Percentiles rank a stretch among this genome's conserved stretches.
Conservation (phyloP, 176 grass and related monocot species). For the Oryza coarctata region DNA sequence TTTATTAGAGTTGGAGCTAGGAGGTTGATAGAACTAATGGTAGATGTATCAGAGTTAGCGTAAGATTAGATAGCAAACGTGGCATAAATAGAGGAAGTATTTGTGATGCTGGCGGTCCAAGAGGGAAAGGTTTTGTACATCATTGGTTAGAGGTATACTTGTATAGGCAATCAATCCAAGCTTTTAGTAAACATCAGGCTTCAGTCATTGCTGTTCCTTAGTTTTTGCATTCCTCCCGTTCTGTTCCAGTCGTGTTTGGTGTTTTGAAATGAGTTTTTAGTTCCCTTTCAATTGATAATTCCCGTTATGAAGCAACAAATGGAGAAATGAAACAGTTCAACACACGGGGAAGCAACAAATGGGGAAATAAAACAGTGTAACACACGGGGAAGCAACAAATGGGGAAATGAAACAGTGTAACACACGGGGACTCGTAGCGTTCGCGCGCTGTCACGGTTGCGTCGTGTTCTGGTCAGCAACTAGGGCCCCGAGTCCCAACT, state of each 20-base stretch:
- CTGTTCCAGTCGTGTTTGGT: not conserved
- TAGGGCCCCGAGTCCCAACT: too few relatives aligned
- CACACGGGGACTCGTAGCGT: too few relatives aligned
- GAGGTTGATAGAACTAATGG: constrained; percentile 13
- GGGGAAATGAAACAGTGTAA: too few relatives aligned
- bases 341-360: too few relatives aligned
- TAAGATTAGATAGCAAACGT: constrained; percentile 63
- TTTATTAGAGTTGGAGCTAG: constrained; percentile 27
- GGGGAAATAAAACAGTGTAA: too few relatives aligned
- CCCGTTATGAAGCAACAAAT: too few relatives aligned
- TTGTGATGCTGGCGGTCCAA: constrained; percentile 34
- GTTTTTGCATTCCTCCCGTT: not conserved
- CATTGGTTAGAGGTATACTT: constrained; percentile 86
- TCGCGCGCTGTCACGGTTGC: too few relatives aligned
- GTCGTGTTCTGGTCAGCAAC: too few relatives aligned
- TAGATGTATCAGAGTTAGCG: constrained; percentile 49
- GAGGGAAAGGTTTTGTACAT: constrained; percentile 77
- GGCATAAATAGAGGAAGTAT: constrained; percentile 55
- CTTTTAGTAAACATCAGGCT: constrained; percentile 23
- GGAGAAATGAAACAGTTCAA: too few relatives aligned
- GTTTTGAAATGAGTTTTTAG: too few relatives aligned
- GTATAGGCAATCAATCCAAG: constrained; percentile 67
- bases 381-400: too few relatives aligned
- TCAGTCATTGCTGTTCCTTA: not conserved
- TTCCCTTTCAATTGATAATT: too few relatives aligned